phyloP scores from a whole-genome alignment of 1,284 basidiomycete genomes.

The Pulveroboletus sp. region DNA sequence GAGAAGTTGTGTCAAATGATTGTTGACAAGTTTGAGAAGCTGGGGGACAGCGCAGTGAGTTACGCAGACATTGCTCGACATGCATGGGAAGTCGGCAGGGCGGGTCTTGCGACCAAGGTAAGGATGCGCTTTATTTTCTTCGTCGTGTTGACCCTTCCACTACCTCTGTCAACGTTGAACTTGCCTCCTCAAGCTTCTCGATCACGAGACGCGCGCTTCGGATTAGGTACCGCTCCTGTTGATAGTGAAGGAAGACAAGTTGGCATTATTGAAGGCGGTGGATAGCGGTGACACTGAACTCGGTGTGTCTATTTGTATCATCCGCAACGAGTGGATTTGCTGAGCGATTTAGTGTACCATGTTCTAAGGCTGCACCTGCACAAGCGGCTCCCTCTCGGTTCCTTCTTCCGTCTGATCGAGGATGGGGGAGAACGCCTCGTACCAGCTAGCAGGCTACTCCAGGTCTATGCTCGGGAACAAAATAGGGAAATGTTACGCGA shows the following conservation, averaged over 20 bases:
- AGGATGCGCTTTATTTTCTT: conserved; percentile 7
- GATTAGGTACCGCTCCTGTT: conserved; percentile 93
- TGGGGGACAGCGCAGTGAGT: conserved; percentile 73
- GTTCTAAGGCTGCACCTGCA: conserved; percentile 80
- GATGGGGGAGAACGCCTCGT: conserved; percentile 75
- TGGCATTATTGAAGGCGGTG: conserved; percentile 88
- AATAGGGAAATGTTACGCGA: conserved; percentile 91
- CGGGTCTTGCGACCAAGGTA: conserved; percentile 86
- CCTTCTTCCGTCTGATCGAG: conserved; percentile 94
- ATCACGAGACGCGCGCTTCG: conserved; percentile 85
- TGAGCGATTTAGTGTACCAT: conserved; percentile 67
- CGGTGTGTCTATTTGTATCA: conserved; percentile 42
- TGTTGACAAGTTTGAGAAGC: conserved; percentile 80
- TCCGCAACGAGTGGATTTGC: background rate
- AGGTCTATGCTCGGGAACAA: conserved; percentile 87
- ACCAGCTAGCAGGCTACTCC: conserved; percentile 72
- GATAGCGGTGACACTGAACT: conserved; percentile 96
- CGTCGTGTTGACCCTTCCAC: background rate
- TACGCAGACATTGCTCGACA: conserved; percentile 94
- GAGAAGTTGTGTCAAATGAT: conserved; percentile 79
- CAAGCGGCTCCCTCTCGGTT: conserved; percentile 79
- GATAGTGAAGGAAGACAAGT: conserved; percentile 90
- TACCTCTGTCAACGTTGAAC: background rate
- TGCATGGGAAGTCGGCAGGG: conserved; percentile 90
- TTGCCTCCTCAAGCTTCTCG: conserved; percentile 62